These are phyloP conservation scores for Aspergillus quadrilineatus DNA, from an alignment of 2,329 filamentous ascomycete genomes.

Conservation along the genomic window DNA sequence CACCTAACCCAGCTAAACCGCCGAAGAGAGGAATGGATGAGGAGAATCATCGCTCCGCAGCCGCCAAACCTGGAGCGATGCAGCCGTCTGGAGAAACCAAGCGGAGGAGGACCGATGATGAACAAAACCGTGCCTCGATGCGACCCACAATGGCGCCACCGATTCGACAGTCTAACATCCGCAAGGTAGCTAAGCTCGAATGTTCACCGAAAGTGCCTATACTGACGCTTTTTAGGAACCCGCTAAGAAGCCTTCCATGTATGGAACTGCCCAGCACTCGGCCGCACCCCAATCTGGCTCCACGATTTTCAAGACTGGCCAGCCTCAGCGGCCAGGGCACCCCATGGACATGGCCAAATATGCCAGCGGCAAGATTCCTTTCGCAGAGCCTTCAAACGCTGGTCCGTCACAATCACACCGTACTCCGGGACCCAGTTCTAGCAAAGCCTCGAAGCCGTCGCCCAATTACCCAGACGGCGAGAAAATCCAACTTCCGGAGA, in stretches of 20 bases:
- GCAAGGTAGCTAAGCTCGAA: slow-evolving; percentile 47
- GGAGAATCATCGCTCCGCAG: slow-evolving; percentile 47
- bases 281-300: slow-evolving; percentile 30
- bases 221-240: slow-evolving; percentile 25
- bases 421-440: slow-evolving; percentile 61
- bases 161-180: slow-evolving; percentile 73
- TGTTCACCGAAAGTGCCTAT: not conserved
- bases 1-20: slow-evolving; percentile 67
- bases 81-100: slow-evolving; percentile 72
- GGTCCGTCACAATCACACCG: slow-evolving; percentile 55
- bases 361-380: slow-evolving; percentile 84
- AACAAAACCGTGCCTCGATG: slow-evolving; percentile 61
- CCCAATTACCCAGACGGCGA: slow-evolving; percentile 88
- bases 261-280: slow-evolving; percentile 27
- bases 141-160: slow-evolving; percentile 76
- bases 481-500: slow-evolving; percentile 87
- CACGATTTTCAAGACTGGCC: slow-evolving; percentile 44
- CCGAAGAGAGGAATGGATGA: slow-evolving; percentile 72
- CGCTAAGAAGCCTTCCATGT: slow-evolving; percentile 45
- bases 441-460: slow-evolving; percentile 59
- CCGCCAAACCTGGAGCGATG: slow-evolving; percentile 45
- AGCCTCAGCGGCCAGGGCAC: slow-evolving; percentile 63
- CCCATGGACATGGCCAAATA: slow-evolving; percentile 84
- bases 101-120: slow-evolving; percentile 73
- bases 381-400: slow-evolving; percentile 68